Conservation (phyloP, 2,329 filamentous ascomycete species). For the Aspergillus transmontanensis region DNA sequence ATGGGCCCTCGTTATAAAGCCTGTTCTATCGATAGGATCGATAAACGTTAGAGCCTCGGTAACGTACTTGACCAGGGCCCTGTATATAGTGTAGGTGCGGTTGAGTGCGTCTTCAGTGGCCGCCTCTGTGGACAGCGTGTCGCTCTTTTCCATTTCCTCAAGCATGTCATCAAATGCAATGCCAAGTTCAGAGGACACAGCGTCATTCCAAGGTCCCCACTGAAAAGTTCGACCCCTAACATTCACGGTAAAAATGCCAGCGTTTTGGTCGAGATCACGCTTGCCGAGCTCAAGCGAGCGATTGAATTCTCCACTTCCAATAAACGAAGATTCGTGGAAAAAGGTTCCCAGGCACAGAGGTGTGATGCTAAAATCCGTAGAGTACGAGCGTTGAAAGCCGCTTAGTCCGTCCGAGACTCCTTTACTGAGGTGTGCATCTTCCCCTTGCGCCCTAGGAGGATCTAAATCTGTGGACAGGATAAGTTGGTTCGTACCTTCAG, state of each 20-base stretch:
- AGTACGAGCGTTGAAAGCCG: constrained; percentile 53
- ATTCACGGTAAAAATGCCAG: constrained; percentile 43
- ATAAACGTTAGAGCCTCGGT: constrained; percentile 54
- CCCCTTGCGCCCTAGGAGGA: constrained; percentile 2
- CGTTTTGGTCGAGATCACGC: constrained; percentile 48
- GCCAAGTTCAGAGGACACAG: constrained; percentile 51
- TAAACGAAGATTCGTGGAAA: constrained; percentile 59
- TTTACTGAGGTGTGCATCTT: constrained; percentile 1
- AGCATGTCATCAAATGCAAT: constrained; percentile 38
- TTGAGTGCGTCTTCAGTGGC: constrained; percentile 14
- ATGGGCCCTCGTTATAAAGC: constrained; percentile 45
- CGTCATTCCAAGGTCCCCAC: constrained; percentile 61
- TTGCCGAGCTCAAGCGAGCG: constrained; percentile 45
- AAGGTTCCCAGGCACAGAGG: constrained; percentile 55
- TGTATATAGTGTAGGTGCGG: constrained; percentile 27
- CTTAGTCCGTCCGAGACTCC: constrained; percentile 46
- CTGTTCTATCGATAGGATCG: constrained; percentile 56
- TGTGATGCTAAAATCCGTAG: constrained; percentile 55
- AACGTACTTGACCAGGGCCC: constrained; percentile 53
- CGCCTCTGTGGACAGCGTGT: constrained; percentile 2
- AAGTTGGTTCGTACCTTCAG: constrained; percentile 49
- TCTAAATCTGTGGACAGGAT: constrained; percentile 22
- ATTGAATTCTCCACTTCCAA: constrained; percentile 59
- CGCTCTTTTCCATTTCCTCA: constrained; percentile 22
- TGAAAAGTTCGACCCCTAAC: constrained; percentile 37